phyloP scores from a whole-genome alignment of 2,329 filamentous ascomycete genomes.

The Cladosporium velox region DNA sequence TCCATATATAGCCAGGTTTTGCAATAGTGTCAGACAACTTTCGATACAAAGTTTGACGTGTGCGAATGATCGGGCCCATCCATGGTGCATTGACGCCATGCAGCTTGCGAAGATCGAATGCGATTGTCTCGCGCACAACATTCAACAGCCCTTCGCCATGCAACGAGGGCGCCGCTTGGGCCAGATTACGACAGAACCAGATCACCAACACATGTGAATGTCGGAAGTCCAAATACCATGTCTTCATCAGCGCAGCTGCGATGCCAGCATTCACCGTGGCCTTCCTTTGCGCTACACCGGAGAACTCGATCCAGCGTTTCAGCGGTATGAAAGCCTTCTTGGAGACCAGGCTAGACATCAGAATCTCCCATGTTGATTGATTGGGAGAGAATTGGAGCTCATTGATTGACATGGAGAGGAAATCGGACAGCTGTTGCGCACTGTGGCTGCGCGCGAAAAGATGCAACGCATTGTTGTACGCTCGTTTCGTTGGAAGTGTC shows the following conservation, averaged over 20 bases:
- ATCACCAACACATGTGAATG: constrained; percentile 34
- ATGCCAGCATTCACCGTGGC: constrained; percentile 25
- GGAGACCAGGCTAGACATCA: constrained; percentile 30
- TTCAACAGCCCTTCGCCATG: constrained; percentile 23
- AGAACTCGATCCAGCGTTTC: constrained; percentile 30
- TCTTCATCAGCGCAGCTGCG: constrained; percentile 29
- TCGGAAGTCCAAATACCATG: constrained; percentile 31
- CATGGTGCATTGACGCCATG: constrained; percentile 16
- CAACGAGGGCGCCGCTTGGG: constrained; percentile 24
- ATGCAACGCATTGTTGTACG: constrained; percentile 28
- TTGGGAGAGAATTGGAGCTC: constrained; percentile 30
- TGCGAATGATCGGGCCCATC: constrained; percentile 15
- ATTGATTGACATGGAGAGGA: constrained; percentile 29
- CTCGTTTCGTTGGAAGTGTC: constrained; percentile 9
- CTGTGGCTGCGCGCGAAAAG: constrained; percentile 26
- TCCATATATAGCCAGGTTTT: constrained; percentile 20
- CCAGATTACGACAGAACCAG: constrained; percentile 30
- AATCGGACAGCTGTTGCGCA: constrained; percentile 30
- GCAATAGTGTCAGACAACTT: constrained; percentile 4
- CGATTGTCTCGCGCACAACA: constrained; percentile 31
- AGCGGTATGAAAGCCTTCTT: constrained; percentile 27
- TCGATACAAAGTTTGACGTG: neutral
- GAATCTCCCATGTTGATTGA: constrained; percentile 28
- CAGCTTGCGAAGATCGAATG: constrained; percentile 32
- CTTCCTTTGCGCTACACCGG: constrained; percentile 23